phyloP scores from a whole-genome alignment of 2,329 filamentous ascomycete species.

The Periconia macrospinosa region DNA sequence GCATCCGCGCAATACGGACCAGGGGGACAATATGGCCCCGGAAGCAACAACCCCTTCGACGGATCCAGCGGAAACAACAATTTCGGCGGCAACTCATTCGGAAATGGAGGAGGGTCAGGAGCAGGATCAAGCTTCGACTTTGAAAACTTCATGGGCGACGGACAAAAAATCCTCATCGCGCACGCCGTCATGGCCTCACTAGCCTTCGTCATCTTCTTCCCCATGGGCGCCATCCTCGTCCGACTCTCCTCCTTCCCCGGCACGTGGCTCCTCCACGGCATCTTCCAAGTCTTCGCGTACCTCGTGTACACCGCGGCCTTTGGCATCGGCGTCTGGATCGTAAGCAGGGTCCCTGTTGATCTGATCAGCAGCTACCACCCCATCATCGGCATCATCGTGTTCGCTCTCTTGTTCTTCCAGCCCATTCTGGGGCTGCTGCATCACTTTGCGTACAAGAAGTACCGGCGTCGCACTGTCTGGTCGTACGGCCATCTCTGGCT shows the following conservation, averaged over 20 bases:
- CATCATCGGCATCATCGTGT: constrained; percentile 56
- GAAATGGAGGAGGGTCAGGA: not conserved
- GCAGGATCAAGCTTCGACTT: too few species aligned
- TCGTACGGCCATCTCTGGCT: constrained; percentile 58
- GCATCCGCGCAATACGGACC: constrained; percentile 15
- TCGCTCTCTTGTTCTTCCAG: constrained; percentile 57
- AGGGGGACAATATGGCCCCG: constrained; percentile 11
- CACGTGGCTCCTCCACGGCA: constrained; percentile 46
- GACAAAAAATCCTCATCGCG: constrained; percentile 37
- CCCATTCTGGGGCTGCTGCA: constrained; percentile 56
- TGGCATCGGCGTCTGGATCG: constrained; percentile 55
- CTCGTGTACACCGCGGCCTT: constrained; percentile 53
- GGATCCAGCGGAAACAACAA: constrained; percentile 2
- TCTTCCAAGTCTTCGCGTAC: constrained; percentile 53
- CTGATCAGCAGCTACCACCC: constrained; percentile 49
- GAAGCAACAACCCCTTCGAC: not conserved
- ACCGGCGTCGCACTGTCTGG: constrained; percentile 47
- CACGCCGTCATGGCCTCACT: constrained; percentile 48
- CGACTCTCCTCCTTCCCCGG: constrained; percentile 45
- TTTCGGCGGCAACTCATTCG: constrained; percentile 4
- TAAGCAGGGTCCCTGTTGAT: constrained; percentile 32
- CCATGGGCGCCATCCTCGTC: constrained; percentile 47
- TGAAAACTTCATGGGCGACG: not conserved
- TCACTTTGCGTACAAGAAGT: constrained; percentile 53
- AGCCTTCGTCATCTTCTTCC: constrained; percentile 50